phyloP scores from a whole-genome alignment of 2,329 filamentous ascomycete species.

The Trichoderma sp. region DNA sequence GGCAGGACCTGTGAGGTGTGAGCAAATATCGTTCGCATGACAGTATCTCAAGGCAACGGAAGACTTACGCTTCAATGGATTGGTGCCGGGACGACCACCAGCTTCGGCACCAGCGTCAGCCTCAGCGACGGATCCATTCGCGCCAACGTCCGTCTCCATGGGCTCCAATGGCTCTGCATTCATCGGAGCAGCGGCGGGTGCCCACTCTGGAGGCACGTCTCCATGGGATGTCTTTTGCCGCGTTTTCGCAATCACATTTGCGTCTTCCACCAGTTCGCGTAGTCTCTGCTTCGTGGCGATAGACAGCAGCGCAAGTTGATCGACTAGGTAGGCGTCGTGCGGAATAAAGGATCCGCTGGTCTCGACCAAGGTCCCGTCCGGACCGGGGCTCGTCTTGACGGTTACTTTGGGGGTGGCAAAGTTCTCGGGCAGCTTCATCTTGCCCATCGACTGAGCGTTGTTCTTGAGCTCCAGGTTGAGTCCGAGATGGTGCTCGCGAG shows the following conservation, averaged over 20 bases:
- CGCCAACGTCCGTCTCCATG: conserved; percentile 36
- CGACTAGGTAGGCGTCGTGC: conserved; percentile 73
- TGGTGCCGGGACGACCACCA: conserved; percentile 51
- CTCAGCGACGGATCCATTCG: conserved; percentile 41
- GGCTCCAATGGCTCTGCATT: conserved; percentile 46
- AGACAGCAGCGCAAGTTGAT: conserved; percentile 81
- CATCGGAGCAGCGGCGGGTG: conserved; percentile 64
- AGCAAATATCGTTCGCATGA: background rate
- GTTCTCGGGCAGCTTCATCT: conserved; percentile 53
- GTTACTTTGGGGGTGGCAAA: conserved; percentile 56
- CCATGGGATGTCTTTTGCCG: conserved; percentile 81
- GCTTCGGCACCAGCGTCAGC: conserved; percentile 52
- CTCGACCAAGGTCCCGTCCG: conserved; percentile 64
- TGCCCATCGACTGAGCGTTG: conserved; percentile 47
- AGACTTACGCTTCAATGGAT: conserved; percentile 62
- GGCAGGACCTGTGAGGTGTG: conserved; percentile 43
- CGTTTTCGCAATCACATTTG: conserved; percentile 67
- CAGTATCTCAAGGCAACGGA: background rate
- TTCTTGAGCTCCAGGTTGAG: conserved; percentile 60
- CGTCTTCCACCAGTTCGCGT: conserved; percentile 75
- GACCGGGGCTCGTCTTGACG: conserved; percentile 58
- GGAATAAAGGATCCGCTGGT: conserved; percentile 72
- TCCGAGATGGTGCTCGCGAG: conserved; percentile 58
- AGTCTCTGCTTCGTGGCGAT: conserved; percentile 81
- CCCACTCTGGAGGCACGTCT: conserved; percentile 73